Evolutionary conservation across 2,329 filamentous ascomycete genomes (phyloP).

Genomic region (Aureobasidium sp.): DNA sequence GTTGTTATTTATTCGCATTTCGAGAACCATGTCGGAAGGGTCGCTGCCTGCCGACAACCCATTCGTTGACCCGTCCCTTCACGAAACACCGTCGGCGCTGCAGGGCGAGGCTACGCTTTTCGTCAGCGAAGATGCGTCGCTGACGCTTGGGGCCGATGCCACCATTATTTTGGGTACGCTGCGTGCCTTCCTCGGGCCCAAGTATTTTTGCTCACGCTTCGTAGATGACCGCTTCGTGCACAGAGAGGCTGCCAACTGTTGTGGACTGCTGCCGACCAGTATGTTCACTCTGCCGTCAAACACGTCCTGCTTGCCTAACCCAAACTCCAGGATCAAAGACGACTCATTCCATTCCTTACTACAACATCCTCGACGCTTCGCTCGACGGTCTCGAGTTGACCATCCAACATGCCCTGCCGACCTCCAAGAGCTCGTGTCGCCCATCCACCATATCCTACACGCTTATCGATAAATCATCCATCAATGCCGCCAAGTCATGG

Average conservation of each 20-base stretch:
- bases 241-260: slow-evolving; percentile 44
- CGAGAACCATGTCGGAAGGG: slow-evolving; percentile 5
- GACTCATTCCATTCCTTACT: slow-evolving; percentile 60
- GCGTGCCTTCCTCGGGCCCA: background rate
- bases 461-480: slow-evolving; percentile 42
- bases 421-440: slow-evolving; percentile 44
- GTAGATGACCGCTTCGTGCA: slow-evolving; percentile 47
- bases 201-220: background rate
- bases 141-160: slow-evolving; percentile 52
- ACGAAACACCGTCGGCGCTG: background rate
- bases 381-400: slow-evolving; percentile 50
- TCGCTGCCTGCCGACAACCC: slow-evolving; percentile 11
- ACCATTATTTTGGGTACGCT: slow-evolving; percentile 49
- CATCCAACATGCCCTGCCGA: slow-evolving; percentile 61
- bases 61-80: slow-evolving; percentile 13
- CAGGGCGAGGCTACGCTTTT: slow-evolving; percentile 30
- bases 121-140: slow-evolving; percentile 49
- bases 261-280: slow-evolving; percentile 47
- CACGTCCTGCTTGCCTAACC: slow-evolving; percentile 1
- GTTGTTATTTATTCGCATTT: background rate
- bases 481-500: slow-evolving; percentile 50
- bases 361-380: slow-evolving; percentile 77
- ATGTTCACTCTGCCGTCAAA: slow-evolving; percentile 16
- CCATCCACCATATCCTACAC: slow-evolving; percentile 54
- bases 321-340: slow-evolving; percentile 29